A percentile compares a stretch with the other conserved stretches of the same genome.
These are phyloP conservation scores for Xerocomus amazonicus DNA, from an alignment of 1,284 basidiomycete species.

Conservation along the genomic window DNA sequence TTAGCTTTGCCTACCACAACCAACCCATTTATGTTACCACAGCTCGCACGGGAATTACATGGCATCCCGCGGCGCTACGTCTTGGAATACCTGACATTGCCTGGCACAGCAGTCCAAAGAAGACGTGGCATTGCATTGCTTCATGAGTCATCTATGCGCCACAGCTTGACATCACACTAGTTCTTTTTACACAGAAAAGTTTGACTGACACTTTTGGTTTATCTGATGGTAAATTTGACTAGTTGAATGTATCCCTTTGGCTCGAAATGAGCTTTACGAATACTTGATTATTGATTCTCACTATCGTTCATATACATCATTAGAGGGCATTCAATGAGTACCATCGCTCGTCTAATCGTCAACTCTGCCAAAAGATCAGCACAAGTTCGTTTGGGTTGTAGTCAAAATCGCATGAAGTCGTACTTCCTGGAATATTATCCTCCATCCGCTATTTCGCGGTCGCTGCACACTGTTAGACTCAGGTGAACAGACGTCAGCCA, in stretches of 20 bases:
- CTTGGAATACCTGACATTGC: slow-evolving; percentile 1
- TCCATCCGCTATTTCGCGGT: slow-evolving; percentile 57
- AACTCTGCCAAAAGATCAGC: slow-evolving; percentile 28
- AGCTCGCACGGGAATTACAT: not conserved
- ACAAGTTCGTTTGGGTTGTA: too few relatives aligned
- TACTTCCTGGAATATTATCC: slow-evolving; percentile 53
- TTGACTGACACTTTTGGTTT: not conserved
- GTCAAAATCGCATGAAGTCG: not conserved
- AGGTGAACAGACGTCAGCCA: not conserved
- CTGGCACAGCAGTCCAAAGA: slow-evolving; percentile 1
- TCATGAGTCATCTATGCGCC: too few relatives aligned
- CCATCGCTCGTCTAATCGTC: slow-evolving; percentile 60
- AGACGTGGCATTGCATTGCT: not conserved
- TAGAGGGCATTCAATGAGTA: slow-evolving; percentile 33
- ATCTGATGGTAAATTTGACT: not conserved
- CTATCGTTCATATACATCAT: not conserved
- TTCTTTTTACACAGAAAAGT: not conserved
- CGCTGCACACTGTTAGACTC: slow-evolving; percentile 34
- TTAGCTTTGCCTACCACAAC: not conserved
- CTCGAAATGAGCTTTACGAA: not conserved
- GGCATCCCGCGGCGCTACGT: not conserved
- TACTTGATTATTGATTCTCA: not conserved
- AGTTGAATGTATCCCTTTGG: not conserved
- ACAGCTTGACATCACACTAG: not conserved
- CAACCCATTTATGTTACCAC: not conserved